Conservation (phyloP, 495 filamentous ascomycete genomes). For the Penicillium turbatum region DNA sequence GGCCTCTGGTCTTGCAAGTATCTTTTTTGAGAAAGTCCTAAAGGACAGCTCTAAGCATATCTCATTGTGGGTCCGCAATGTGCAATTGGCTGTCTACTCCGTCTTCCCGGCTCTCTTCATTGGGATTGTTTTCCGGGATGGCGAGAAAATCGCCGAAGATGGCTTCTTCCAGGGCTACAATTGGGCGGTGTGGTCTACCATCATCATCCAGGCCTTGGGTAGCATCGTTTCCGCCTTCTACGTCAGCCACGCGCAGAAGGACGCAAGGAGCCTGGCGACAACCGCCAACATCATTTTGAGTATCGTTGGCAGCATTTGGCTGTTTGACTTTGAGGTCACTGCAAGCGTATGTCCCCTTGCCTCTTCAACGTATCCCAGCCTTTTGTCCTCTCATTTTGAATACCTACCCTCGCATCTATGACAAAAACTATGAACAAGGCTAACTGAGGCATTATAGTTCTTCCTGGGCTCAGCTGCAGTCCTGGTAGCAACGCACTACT, state of each 20-base stretch:
- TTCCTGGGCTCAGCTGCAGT: conserved; percentile 73
- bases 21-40: conserved; percentile 93
- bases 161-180: conserved; percentile 96
- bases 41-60: conserved; percentile 68
- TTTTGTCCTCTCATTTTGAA: background rate
- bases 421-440: conserved; percentile 1
- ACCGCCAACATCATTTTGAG: conserved; percentile 85
- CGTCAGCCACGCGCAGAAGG: conserved; percentile 65
- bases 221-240: conserved; percentile 79
- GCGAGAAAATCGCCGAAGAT: conserved; percentile 70
- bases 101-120: conserved; percentile 81
- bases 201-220: conserved; percentile 75
- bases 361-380: background rate
- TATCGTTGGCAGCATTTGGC: conserved; percentile 74
- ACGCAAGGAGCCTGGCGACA: conserved; percentile 84
- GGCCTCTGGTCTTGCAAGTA: conserved; percentile 77
- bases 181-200: conserved; percentile 80
- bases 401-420: background rate
- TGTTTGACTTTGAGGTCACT: conserved; percentile 76
- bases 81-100: conserved; percentile 89
- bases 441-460: conserved; percentile 56
- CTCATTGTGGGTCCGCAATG: conserved; percentile 88
- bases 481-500: conserved; percentile 76
- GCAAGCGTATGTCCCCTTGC: conserved; percentile 54
- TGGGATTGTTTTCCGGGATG: conserved; percentile 82